Evolutionary conservation across 2,329 filamentous ascomycete genomes (phyloP), one percentile per base, ranked within the genome.

Genomic region (Aquanectria penicillioides): DNA sequence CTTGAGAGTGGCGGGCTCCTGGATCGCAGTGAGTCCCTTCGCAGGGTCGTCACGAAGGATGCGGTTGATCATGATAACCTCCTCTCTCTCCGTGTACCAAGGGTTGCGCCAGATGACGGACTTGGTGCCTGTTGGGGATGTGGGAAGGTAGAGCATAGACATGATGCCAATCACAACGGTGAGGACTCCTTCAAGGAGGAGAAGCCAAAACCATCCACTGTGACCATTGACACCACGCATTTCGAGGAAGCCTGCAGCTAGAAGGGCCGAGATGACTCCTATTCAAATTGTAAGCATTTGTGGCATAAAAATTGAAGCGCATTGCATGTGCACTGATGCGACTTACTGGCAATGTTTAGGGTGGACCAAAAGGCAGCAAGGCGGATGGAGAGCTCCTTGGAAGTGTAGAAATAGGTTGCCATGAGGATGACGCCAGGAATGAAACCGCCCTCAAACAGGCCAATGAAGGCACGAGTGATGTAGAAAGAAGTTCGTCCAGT

Each of bases 341-440:
- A 55, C 68, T 50, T 57, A 68, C 73, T 69, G 6, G 75, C 75
- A 33, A 80, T 65, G 50, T 79, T 81, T 22, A 82, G 73, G 3
- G 79, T 81, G 1, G 78, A 79, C 90, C 89, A 93, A 73, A 92
- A 92, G 68, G 81, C 88, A 37, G 86, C 86, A 9, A 93, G 78
- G 0, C 90, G 84, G 26, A 85, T 81, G 0, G 89, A 87, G 1
- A 93, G 76, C 69, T 93, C 90, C 49, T 80, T 81, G 1, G 85
- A 85, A 4, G 84, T 92, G 77, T 91, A 93, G 74, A 89, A 93
- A 73, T 92, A 92, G 2, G 85, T 87, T 1, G 90, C 79, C 71
- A 90, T 91, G 2, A 89, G 77, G 46, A 90, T 85, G 10, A 82
- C 83, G 62, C 82, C 83, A 2, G 84, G 84, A 48, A 87, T 86